Evolutionary conservation across 2,329 filamentous ascomycete genomes (phyloP).

Genomic region (Parascedosporium putredinis): DNA sequence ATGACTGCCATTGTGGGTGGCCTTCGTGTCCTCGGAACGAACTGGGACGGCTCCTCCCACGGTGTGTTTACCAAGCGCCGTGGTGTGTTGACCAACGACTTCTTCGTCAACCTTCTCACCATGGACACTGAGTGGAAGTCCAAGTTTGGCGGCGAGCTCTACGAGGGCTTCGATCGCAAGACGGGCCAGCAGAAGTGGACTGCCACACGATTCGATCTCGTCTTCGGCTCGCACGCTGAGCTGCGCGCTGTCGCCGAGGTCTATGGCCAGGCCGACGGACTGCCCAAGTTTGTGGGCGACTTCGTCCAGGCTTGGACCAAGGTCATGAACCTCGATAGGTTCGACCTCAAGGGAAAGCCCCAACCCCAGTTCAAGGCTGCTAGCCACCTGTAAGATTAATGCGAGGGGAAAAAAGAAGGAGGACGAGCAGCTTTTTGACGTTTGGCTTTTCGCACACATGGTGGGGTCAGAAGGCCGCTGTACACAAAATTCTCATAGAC

Average conservation of each 20-base stretch:
- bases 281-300: constrained; percentile 58
- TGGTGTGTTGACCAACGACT: constrained; percentile 66
- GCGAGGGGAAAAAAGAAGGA: too few species aligned
- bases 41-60: constrained; percentile 57
- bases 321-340: constrained; percentile 65
- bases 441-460: too few species aligned
- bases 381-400: constrained; percentile 1
- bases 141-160: constrained; percentile 39
- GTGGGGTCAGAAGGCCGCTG: too few species aligned
- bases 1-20: constrained; percentile 62
- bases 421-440: too few species aligned
- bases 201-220: constrained; percentile 56
- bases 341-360: constrained; percentile 33
- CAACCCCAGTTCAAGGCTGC: not conserved
- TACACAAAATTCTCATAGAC: too few species aligned
- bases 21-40: constrained; percentile 57
- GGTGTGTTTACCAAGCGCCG: constrained; percentile 60
- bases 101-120: constrained; percentile 71
- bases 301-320: constrained; percentile 64
- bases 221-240: constrained; percentile 67
- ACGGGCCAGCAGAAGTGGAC: constrained; percentile 57
- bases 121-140: constrained; percentile 49
- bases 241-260: constrained; percentile 61
- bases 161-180: constrained; percentile 55
- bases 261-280: constrained; percentile 49